Base-by-base conservation (phyloP, 441 rosid genomes). In the Gossypium laxum region DNA sequence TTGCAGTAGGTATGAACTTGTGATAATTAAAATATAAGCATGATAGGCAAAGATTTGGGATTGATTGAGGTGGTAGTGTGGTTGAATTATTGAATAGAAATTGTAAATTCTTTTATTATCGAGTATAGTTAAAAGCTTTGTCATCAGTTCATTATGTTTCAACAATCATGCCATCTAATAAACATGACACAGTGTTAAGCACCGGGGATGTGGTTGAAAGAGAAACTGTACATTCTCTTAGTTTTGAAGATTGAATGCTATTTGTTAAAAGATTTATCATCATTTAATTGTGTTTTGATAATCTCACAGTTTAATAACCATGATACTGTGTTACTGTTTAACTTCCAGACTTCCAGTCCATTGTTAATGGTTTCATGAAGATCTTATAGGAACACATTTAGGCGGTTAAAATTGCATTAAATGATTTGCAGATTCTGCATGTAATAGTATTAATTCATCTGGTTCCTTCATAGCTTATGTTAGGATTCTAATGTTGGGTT, bases 401-500 rank as follows among this genome's bases (percentile, higher is more conserved):
- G 52, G 69, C 22, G 65, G 22, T 15, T 59, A 43, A 28, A 67
- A 24, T n/a, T 43, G 14, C 17, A 12, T 19, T 19, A 71, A 32
- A 15, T 32, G 32, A 60, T 32, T 63, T 41, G 62, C 10, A 22
- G 19, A 28, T 41, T 72, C 43, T 47, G 34, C 12, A 55, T 47
- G 28, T 66, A 30, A 26, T 63, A n/a, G 22, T 28, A 47, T 69
- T 62, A 55, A 57, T 18, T 63, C 26, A 12, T 67, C 47, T 8
- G 47, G 32, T 30, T 15, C 63, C 45, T 62, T 2, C 32, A 59
- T 57, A 14, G 67, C 74, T 24, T 57, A 60, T 69, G 6, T 11
- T 54, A 43, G 58, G 5, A 28, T 28, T 62, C 74, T 75, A 67
- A 74, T 74, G 67, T 67, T 79, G 15, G 57, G 11, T 72, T 71